These are phyloP conservation scores for Gloeopeniophorella convolvens DNA, from an alignment of 768 basidiomycete species.

Conservation along the genomic window DNA sequence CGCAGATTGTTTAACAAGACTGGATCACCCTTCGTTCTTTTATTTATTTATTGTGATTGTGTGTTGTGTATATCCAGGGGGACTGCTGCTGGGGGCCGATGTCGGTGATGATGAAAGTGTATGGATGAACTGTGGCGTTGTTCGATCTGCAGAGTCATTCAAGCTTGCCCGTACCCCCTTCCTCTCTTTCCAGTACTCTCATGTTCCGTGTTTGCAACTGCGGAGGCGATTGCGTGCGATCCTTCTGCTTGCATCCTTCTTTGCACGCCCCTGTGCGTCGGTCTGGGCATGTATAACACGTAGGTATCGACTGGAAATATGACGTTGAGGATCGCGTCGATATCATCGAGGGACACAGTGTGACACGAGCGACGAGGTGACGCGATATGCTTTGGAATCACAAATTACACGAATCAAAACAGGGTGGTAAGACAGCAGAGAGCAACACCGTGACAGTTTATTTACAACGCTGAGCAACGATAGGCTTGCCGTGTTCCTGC, in stretches of 20 bases:
- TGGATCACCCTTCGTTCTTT: conserved; percentile 19
- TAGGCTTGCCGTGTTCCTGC: conserved; percentile 77
- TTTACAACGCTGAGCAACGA: conserved; percentile 84
- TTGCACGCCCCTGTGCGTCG: conserved; percentile 1
- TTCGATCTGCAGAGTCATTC: conserved; percentile 1
- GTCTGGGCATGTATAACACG: conserved; percentile 11
- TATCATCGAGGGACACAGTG: neutral
- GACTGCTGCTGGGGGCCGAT: conserved; percentile 6
- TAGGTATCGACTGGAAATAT: conserved; percentile 15
- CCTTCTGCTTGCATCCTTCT: neutral
- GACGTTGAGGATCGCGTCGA: conserved; percentile 8
- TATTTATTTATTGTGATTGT: conserved; percentile 18
- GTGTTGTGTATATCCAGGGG: conserved; percentile 11
- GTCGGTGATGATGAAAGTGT: conserved; percentile 4
- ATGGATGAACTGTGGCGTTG: conserved; percentile 3
- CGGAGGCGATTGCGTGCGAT: conserved; percentile 12
- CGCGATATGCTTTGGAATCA: neutral
- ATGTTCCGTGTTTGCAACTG: conserved; percentile 3
- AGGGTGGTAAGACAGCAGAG: neutral
- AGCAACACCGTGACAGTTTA: conserved; percentile 28
- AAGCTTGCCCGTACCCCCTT: conserved; percentile 5
- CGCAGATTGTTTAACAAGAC: conserved; percentile 14
- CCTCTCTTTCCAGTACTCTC: conserved; percentile 17
- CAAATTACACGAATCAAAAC: neutral
- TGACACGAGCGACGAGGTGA: neutral